Conservation (phyloP, 202 grass and related monocot genomes). For the Zizania palustris region DNA sequence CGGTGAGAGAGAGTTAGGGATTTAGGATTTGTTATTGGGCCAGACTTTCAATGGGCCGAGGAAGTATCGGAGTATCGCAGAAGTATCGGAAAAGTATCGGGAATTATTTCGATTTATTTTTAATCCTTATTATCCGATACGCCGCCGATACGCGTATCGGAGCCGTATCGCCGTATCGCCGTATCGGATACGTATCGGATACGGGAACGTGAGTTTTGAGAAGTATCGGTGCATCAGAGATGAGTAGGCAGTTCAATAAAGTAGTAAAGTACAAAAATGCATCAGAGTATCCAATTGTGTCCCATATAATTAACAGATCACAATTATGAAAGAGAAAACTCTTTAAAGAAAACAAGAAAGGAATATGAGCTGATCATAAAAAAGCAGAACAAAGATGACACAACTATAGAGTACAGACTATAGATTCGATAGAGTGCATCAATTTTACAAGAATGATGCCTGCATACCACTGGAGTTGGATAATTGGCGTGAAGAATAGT, state of each 20-base stretch:
- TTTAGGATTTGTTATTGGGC: no score
- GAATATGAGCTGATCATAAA: neutral
- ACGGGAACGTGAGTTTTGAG: no score
- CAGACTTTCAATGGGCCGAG: no score
- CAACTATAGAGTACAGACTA: neutral
- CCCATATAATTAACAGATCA: neutral
- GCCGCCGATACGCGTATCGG: no score
- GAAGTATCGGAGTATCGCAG: no score
- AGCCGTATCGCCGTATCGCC: no score
- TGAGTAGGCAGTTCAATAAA: neutral
- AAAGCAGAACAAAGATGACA: neutral
- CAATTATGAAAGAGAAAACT: conserved; percentile 19
- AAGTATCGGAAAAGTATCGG: no score
- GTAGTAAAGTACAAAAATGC: conserved; percentile 7
- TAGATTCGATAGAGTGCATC: neutral
- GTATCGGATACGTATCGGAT: no score
- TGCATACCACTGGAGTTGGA: conserved; percentile 57
- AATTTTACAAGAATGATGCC: conserved; percentile 9
- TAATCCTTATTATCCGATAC: no score
- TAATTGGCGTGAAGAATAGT: conserved; percentile 55
- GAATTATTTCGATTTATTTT: no score
- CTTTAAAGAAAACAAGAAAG: conserved; percentile 8
- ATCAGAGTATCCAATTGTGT: conserved; percentile 17
- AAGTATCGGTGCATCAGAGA: no score
- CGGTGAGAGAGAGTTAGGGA: no score